Base-by-base conservation (phyloP, 2,329 filamentous ascomycete species). In the Colletotrichum liriopes region DNA sequence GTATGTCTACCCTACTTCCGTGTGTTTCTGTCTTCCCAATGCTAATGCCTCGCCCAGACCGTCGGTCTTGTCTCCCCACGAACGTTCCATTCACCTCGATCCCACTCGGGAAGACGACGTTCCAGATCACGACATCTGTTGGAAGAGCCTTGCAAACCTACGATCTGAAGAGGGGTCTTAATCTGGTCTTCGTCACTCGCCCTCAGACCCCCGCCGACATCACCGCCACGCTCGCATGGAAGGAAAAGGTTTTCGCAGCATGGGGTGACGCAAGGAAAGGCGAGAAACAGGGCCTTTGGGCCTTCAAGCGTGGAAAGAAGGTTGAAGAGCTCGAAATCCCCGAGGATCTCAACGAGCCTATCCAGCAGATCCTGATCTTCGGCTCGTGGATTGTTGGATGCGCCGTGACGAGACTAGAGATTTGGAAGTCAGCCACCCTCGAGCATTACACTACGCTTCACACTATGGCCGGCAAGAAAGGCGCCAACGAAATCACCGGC, bases 111-210 rank as follows among this genome's bases (percentile, higher is more conserved):
- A 98, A 97, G 83, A 96, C 94, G 0, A 97, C 95, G 4, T 99
- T 98, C 80, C 96, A 99, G 81, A 94, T 99, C 82, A 98, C 96
- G 43, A 99, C 96, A 39, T 98, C 94, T 0, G 93, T 97, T 73
- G 96, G 96, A 74, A 90, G 92, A 78, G 94, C 93, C 71, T 88
- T 99, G 58, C 96, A 99, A 83, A 99, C 96, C 0, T 99, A 99
- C 85, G 96, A 99, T 81, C 85, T 99, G 73, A 94, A 93, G 81
- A 91, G 92, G 77, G 96, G 96, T 58, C 89, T 99, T 73, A 96
- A 97, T 78, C 90, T 99, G 61, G 91, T 98, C 78, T 99, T 99
- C 82, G 90, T 99, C 73, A 98, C 94, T 26, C 89, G 95, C 63
- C 96, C 97, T 1, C 93, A 97, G 81, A 98, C 95, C 0, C 95